phyloP scores from a whole-genome alignment of 1,284 basidiomycete species.

The Leccinum subspadiceum region DNA sequence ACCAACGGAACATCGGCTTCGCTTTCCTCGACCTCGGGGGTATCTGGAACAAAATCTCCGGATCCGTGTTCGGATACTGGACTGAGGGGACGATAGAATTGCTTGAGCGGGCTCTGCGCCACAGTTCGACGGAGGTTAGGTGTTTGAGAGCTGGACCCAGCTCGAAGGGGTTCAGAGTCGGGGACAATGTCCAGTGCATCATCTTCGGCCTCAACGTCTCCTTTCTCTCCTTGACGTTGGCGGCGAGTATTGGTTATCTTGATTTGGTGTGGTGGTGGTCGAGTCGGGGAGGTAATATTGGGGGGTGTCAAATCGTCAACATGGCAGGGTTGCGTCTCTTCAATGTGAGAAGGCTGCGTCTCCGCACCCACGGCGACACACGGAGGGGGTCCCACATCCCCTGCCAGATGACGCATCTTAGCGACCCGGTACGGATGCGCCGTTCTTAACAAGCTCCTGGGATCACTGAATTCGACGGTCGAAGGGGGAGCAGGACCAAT shows the following conservation, averaged over 20 bases:
- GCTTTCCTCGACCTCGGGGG: constrained; percentile 32
- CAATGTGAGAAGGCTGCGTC: constrained; percentile 25
- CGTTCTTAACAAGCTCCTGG: constrained; percentile 32
- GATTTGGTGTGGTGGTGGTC: constrained; percentile 1
- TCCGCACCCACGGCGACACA: constrained; percentile 10
- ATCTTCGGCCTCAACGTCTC: constrained; percentile 22
- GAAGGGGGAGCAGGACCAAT: constrained; percentile 18
- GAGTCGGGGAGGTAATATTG: constrained; percentile 1
- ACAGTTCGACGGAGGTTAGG: constrained; percentile 5
- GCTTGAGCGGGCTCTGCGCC: constrained; percentile 17
- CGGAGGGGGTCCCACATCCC: constrained; percentile 22
- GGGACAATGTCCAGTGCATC: constrained; percentile 46
- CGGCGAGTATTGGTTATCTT: not conserved
- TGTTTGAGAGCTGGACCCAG: constrained; percentile 10
- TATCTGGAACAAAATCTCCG: constrained; percentile 33
- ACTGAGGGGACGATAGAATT: constrained; percentile 22
- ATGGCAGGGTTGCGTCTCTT: constrained; percentile 19
- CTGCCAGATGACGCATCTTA: constrained; percentile 24
- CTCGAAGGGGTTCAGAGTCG: constrained; percentile 51
- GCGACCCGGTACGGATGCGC: constrained; percentile 35
- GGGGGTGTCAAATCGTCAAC: not conserved
- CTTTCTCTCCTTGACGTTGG: not conserved
- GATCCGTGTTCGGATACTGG: constrained; percentile 26
- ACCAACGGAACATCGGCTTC: constrained; percentile 42
- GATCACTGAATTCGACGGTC: constrained; percentile 26